These are phyloP conservation scores for Vigna radiata DNA, from an alignment of 306 rosid species.

Conservation along the genomic window DNA sequence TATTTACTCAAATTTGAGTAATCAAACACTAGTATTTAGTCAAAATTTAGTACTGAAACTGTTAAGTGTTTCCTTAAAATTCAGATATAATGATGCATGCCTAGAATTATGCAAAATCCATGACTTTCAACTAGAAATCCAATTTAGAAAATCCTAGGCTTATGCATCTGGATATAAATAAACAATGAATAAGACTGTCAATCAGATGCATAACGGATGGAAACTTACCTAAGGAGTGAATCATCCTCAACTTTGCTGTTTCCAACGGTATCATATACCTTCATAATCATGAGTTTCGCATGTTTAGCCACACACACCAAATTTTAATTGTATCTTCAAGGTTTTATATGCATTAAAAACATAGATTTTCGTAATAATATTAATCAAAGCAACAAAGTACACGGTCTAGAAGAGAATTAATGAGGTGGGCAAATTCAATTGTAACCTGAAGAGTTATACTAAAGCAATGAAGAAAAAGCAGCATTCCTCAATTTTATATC, in stretches of 20 bases:
- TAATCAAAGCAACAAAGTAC: conserved; percentile 28
- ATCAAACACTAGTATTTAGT: background rate
- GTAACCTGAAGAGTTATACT: conserved; percentile 43
- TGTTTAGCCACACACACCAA: conserved; percentile 44
- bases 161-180: conserved; percentile 30
- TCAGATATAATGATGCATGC: conserved; percentile 20
- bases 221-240: conserved; percentile 60
- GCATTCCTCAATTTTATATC: conserved; percentile 48
- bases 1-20: conserved; percentile 15
- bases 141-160: conserved; percentile 38
- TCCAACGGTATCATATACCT: conserved; percentile 96
- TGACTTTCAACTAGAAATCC: background rate
- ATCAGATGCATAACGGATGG: conserved; percentile 21
- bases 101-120: conserved; percentile 35
- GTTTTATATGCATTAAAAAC: conserved; percentile 33
- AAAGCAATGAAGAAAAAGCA: conserved; percentile 48
- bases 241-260: conserved; percentile 87
- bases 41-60: background rate
- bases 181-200: conserved; percentile 30
- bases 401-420: conserved; percentile 41
- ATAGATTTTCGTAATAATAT: conserved; percentile 10
- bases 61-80: conserved; percentile 22
- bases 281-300: conserved; percentile 50
- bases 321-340: conserved; percentile 39
- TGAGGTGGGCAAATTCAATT: conserved; percentile 41